phyloP scores from a whole-genome alignment of 768 basidiomycete genomes.

The Mycena belliarum region DNA sequence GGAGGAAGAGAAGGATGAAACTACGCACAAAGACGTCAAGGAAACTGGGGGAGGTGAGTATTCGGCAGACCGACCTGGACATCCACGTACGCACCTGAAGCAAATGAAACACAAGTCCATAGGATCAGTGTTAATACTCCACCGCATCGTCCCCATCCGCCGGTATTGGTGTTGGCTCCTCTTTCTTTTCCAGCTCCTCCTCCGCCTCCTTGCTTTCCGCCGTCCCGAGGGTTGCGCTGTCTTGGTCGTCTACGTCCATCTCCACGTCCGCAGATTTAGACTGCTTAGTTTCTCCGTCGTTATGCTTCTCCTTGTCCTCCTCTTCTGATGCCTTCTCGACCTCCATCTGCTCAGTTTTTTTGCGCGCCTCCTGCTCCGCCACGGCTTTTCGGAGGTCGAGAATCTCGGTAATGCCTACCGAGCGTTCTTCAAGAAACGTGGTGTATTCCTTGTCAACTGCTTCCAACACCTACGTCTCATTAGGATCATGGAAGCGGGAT shows the following conservation, averaged over 20 bases:
- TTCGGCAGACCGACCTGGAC: background rate
- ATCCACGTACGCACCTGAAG: slow-evolving; percentile 6
- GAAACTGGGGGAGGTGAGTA: slow-evolving; percentile 6
- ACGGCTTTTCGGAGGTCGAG: slow-evolving; percentile 61
- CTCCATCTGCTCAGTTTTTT: slow-evolving; percentile 35
- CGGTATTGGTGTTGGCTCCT: slow-evolving; percentile 53
- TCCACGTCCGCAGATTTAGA: slow-evolving; percentile 35
- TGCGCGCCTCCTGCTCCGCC: slow-evolving; percentile 62
- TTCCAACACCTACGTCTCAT: slow-evolving; percentile 49
- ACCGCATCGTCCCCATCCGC: slow-evolving; percentile 82
- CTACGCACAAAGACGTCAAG: slow-evolving; percentile 22
- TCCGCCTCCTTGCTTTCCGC: slow-evolving; percentile 39
- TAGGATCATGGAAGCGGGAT: background rate
- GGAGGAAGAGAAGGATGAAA: slow-evolving; percentile 11
- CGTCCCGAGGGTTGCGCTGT: slow-evolving; percentile 29
- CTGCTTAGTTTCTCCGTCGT: background rate
- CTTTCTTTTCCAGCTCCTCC: slow-evolving; percentile 49
- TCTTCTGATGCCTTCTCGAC: slow-evolving; percentile 15
- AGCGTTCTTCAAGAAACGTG: slow-evolving; percentile 61
- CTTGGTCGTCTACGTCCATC: slow-evolving; percentile 36
- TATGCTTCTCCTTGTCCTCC: slow-evolving; percentile 51
- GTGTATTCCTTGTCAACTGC: slow-evolving; percentile 72
- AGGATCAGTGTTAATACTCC: slow-evolving; percentile 55
- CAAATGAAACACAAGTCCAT: slow-evolving; percentile 11
- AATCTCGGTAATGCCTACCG: slow-evolving; percentile 61